Percentiles rank a stretch among this genome's conserved stretches.
These are phyloP conservation scores for Beauveria scarabaeidicola DNA, from an alignment of 2,329 filamentous ascomycete species.

Conservation along the genomic window DNA sequence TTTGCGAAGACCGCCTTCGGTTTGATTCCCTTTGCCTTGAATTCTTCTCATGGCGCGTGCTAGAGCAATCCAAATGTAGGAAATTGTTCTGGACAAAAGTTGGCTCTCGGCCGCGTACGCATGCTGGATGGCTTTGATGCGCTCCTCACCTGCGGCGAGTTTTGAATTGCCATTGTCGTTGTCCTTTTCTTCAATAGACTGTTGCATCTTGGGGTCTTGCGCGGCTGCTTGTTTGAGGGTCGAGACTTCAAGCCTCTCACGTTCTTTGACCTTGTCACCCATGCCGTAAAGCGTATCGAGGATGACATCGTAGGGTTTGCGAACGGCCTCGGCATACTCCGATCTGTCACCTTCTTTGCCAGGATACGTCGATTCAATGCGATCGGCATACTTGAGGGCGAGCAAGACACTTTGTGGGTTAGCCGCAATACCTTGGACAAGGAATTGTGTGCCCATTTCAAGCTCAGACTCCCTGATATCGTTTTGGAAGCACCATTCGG, in stretches of 20 bases:
- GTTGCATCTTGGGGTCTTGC: slow-evolving; percentile 26
- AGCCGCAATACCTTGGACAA: slow-evolving; percentile 73
- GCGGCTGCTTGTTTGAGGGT: slow-evolving; percentile 47
- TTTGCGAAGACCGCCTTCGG: slow-evolving; percentile 71
- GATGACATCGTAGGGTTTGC: slow-evolving; percentile 74
- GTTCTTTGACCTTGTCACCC: slow-evolving; percentile 61
- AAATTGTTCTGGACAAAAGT: slow-evolving; percentile 74
- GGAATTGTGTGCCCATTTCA: slow-evolving; percentile 60
- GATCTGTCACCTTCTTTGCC: slow-evolving; percentile 71
- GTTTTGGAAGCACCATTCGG: slow-evolving; percentile 84
- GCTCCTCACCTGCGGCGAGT: slow-evolving; percentile 54
- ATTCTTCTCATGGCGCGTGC: slow-evolving; percentile 91
- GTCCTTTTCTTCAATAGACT: slow-evolving; percentile 37
- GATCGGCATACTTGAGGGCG: slow-evolving; percentile 81
- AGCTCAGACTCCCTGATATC: slow-evolving; percentile 54
- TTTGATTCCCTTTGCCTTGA: slow-evolving; percentile 65
- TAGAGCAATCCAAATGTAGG: slow-evolving; percentile 89
- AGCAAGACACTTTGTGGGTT: slow-evolving; percentile 92
- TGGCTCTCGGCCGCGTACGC: slow-evolving; percentile 65
- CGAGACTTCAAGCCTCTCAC: slow-evolving; percentile 49
- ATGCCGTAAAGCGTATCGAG: slow-evolving; percentile 84
- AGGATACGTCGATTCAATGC: slow-evolving; percentile 70
- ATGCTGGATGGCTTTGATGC: slow-evolving; percentile 53
- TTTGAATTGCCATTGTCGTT: slow-evolving; percentile 38
- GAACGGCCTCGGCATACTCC: slow-evolving; percentile 68